Base-by-base conservation (phyloP, 495 filamentous ascomycete genomes). In the Bryoglossum gracile region DNA sequence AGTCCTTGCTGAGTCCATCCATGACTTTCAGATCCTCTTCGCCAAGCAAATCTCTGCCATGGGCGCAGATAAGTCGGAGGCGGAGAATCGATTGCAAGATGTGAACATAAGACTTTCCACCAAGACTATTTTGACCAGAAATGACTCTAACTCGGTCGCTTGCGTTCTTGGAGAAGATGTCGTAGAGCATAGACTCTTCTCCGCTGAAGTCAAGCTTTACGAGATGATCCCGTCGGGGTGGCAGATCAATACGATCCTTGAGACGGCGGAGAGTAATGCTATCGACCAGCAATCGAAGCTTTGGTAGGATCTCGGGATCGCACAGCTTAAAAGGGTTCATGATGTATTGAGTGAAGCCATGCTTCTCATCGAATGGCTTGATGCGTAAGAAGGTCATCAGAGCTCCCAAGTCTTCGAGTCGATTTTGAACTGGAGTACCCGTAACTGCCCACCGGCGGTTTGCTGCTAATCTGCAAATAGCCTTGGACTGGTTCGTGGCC, bases 361-460 rank as follows among this genome's bases (percentile, higher is more conserved):
- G 64, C 43, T 76, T 80, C 34, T 94, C 83, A 53, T 94, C 82
- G 58, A 97, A 98, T 0, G 92, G 92, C 54, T 80, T 79, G 11
- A 98, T 65, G 2, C 85, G 82, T 5, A 98, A 67, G 56, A 98
- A 98, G 22, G 84, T 89, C 45, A 94, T 83, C n/a, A 98, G 72
- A 6, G 92, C 84, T 14, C 84, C 80, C 8, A 98, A 73, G 62
- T 98, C 92, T 43, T 95, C 89, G 4, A 98, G 74, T 18, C 88
- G 83, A 61, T 98, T 96, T 61, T 94, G 87, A 13, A 92, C 83
- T 0, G 89, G 87, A 0, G 88, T 94, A 36, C 91, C 90, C 2
- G 92, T 97, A 8, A 98, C 89, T 1, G 92, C 90, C 92, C 92
- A 98, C 14, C 89, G 81, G 19, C 92, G 80, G 56, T 86, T 76